phyloP scores from a whole-genome alignment of 192 early-diverging fungal genomes.

The Podochytrium sp. region DNA sequence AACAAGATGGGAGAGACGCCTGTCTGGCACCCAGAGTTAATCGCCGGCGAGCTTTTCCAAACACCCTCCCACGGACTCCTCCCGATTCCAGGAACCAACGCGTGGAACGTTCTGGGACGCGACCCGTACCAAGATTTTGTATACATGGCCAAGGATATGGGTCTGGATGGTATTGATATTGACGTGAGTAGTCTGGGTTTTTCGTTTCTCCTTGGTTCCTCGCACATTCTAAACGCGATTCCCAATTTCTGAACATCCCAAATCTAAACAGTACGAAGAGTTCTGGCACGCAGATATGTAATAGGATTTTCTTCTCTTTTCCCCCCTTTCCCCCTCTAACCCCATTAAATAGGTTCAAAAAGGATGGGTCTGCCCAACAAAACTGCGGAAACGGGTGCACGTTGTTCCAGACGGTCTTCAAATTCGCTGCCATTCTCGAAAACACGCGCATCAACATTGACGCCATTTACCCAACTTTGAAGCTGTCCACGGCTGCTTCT shows the following conservation, averaged over 20 bases:
- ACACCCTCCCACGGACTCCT: not conserved
- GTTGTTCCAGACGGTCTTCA: conserved; percentile 24
- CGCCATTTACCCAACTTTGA: conserved; percentile 45
- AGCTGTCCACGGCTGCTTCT: conserved; percentile 23
- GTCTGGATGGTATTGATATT: conserved; percentile 22
- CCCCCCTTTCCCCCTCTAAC: too few relatives aligned
- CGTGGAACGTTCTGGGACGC: conserved; percentile 1
- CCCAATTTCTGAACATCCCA: too few relatives aligned
- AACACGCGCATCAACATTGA: conserved; percentile 68
- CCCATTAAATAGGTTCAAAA: conserved; percentile 24
- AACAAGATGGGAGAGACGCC: not conserved
- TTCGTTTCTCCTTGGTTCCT: too few relatives aligned
- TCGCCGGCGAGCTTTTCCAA: not conserved
- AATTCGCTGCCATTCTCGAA: conserved; percentile 46
- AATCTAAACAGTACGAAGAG: too few relatives aligned
- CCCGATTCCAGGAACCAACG: not conserved
- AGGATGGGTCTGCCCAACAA: not conserved
- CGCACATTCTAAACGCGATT: too few relatives aligned
- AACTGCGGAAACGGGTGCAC: not conserved
- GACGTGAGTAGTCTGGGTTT: too few relatives aligned
- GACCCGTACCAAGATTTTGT: conserved; percentile 26
- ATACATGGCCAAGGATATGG: conserved; percentile 3
- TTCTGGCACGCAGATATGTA: conserved; percentile 27
- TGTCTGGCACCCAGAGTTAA: conserved; percentile 18
- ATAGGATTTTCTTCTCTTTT: too few relatives aligned